Conservation (phyloP, 2,329 filamentous ascomycete genomes). For the Penicillium olsonii region DNA sequence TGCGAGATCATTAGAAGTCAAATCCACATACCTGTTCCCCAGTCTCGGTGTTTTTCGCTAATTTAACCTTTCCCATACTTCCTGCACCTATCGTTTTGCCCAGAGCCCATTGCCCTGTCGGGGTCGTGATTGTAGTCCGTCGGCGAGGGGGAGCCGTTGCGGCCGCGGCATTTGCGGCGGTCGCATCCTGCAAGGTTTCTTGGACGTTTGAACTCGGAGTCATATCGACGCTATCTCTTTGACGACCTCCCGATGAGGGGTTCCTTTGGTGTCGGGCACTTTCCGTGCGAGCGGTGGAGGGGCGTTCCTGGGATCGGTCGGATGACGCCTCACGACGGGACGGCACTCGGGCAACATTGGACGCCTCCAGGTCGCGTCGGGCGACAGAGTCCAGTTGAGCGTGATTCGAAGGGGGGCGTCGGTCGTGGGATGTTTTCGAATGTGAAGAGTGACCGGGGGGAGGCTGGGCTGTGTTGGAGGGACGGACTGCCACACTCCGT, state of each 20-base stretch:
- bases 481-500: slow-evolving; percentile 47
- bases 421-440: slow-evolving; percentile 46
- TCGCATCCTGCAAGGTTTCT: slow-evolving; percentile 53
- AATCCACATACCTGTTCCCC: slow-evolving; percentile 72
- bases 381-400: slow-evolving; percentile 54
- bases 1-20: background rate
- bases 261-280: slow-evolving; percentile 47
- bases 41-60: slow-evolving; percentile 85
- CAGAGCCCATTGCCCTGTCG: slow-evolving; percentile 89
- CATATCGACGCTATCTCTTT: slow-evolving; percentile 48
- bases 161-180: slow-evolving; percentile 32
- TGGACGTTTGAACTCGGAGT: slow-evolving; percentile 53
- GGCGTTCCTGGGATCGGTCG: slow-evolving; percentile 54
- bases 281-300: slow-evolving; percentile 54
- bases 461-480: slow-evolving; percentile 40
- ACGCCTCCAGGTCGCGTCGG: slow-evolving; percentile 73
- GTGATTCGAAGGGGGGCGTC: slow-evolving; percentile 49
- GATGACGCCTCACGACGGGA: slow-evolving; percentile 64
- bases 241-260: slow-evolving; percentile 43
- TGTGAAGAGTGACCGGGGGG: slow-evolving; percentile 34
- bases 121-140: slow-evolving; percentile 82
- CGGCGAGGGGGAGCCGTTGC: slow-evolving; percentile 46
- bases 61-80: slow-evolving; percentile 98
- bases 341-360: slow-evolving; percentile 62
- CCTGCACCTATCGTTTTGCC: slow-evolving; percentile 97